Base-by-base conservation (phyloP, 2,329 filamentous ascomycete genomes). In the Trichoderma sp. region DNA sequence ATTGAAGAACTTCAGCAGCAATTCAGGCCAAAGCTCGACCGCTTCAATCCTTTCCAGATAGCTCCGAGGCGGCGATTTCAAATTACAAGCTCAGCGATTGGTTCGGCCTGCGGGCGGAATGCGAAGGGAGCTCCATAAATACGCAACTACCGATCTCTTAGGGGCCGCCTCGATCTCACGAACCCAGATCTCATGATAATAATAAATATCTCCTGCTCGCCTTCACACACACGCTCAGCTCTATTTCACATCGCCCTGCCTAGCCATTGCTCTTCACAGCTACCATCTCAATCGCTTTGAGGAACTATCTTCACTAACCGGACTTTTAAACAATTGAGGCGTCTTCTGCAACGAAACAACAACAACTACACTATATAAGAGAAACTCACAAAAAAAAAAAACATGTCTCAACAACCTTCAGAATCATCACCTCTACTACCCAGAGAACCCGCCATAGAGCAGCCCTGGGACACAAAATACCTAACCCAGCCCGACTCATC, bases 371-470 rank as follows among this genome's bases (percentile, higher is more conserved):
- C 21, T 29, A 14, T 33, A 63, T 31, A 63, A 21, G 60, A 38
- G 9, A 71, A 7, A 3, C 9, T 16, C 24, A 62, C 35, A 71
- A 76, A 29, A 6, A 68, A 81, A 77, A 8, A 67, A 80, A 77
- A 2, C 71, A 81, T 83, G 82, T 33, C 75, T 31, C 68, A 53
- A 21, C 65, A 12, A 33, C 75, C 75, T 8, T 79, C 81, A n/a
- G 83, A 84, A 79, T 77, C 81, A 38, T 80, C 82, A 9, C 83
- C 82, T 29, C 81, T 84, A 1, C 79, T 84, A 60, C 78, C 80
- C 12, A 66, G 79, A n/a, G 82, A 84, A 74, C 82, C 83, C 6
- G 74, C 78, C 66, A 74, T 76, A 38, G 83, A 84, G 77, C 78
- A 77, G 11, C 77, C 79, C 27, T 80, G 79, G 18, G 79, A 82